Evolutionary conservation across 169 alveolate genomes (phyloP).

Genomic region (Sarcocystis neurona): DNA sequence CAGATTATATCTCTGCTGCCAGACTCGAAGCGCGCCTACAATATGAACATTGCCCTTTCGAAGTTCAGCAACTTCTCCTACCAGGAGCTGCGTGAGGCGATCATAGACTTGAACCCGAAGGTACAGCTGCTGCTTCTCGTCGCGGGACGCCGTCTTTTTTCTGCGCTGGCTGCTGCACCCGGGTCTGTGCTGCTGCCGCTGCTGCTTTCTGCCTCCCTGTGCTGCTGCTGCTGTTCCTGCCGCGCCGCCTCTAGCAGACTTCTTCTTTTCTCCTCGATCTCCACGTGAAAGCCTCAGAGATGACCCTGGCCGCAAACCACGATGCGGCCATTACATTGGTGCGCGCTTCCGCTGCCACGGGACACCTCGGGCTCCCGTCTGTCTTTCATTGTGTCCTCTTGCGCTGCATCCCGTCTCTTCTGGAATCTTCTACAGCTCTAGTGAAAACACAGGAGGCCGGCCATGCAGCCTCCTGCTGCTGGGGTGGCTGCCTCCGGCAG

Average conservation of each 20-base stretch:
- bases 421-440: no score
- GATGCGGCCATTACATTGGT: no score
- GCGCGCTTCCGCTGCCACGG: no score
- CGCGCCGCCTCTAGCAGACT: background rate
- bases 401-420: no score
- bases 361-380: no score
- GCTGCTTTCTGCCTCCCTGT: background rate
- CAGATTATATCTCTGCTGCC: constrained; percentile 84
- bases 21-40: constrained; percentile 89
- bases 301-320: no score
- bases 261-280: background rate
- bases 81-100: constrained; percentile 87
- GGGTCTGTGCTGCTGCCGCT: background rate
- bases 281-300: no score
- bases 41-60: constrained; percentile 88
- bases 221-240: background rate
- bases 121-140: constrained; percentile 29
- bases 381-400: no score
- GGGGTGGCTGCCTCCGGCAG: no score
- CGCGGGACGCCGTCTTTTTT: background rate
- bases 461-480: no score
- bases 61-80: constrained; percentile 86
- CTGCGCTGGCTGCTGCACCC: background rate
- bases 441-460: no score
- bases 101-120: constrained; percentile 81